Evolutionary conservation across 495 filamentous ascomycete genomes (phyloP), one percentile per base, ranked within the genome.

Genomic region (Halenospora varia): DNA sequence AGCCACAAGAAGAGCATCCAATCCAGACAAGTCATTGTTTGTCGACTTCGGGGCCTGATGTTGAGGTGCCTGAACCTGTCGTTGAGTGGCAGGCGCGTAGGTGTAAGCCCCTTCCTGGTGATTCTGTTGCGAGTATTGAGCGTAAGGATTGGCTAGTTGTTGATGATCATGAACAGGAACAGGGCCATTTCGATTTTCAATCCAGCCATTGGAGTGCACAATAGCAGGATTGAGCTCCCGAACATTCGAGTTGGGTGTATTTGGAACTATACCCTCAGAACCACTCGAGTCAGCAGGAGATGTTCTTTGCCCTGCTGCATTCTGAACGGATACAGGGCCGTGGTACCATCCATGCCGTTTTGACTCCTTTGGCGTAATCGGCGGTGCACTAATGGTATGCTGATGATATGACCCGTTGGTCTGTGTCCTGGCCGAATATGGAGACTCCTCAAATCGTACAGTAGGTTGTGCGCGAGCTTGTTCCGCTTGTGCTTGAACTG

Each of bases 1-100:
- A 2, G 92, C 92, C 23, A 96, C 92, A 25, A 96, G 80, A 15
- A n/a, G n/a, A n/a, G 89, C 89, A 56, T 96, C 88, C 20, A 96
- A 73, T 13, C 88, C 77, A 51, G 81, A 78, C 84, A 92, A 88
- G 48, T 80, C 80, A 47, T 70, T 74, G 59, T 70, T 72, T 64
- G 47, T 64, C 29, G 47, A 63, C 73, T 53, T 71, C 60, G 63
- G 63, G 2, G 25, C 51, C 40, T 50, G 66, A 29, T 60, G 64
- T n/a, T 57, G 53, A 15, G 49, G 61, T 17, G n/a, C n/a, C n/a
- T 57, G 54, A n/a, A 46, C 45, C 13, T 56, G 59, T 19, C 48
- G 59, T 44, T 58, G 56, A 9, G 20, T 9, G 29, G 24, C 26
- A 15, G 53, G 46, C 6, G 54, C 20, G 23, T 65, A 65, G 2